A percentile compares a stretch with the other conserved stretches of the same genome.
phyloP scores from a whole-genome alignment of 106 monocot species.

The Allium sativum region DNA sequence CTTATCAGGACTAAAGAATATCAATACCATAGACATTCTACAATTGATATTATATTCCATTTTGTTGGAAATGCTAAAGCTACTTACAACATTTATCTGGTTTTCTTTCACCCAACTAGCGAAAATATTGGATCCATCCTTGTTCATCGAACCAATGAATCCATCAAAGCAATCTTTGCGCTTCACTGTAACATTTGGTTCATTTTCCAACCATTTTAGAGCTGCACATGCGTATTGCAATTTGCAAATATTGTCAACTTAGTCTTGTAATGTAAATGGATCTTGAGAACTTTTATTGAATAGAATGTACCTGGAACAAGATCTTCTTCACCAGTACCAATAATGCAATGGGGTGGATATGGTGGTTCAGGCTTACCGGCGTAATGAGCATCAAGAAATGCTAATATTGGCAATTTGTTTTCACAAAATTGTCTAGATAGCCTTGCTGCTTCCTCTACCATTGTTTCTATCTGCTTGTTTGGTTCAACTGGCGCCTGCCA shows the following conservation, averaged over 20 bases:
- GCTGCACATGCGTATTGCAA: slow-evolving; percentile 26
- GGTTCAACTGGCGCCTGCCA: slow-evolving; percentile 15
- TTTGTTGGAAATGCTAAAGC: too few relatives aligned
- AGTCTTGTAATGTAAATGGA: not conserved
- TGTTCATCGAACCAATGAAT: slow-evolving; percentile 48
- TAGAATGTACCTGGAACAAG: slow-evolving; percentile 59
- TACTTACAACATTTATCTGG: slow-evolving; percentile 54
- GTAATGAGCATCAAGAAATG: slow-evolving; percentile 66
- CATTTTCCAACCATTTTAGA: slow-evolving; percentile 74
- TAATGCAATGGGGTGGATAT: slow-evolving; percentile 88
- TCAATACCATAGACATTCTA: too few relatives aligned
- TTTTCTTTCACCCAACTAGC: slow-evolving; percentile 54
- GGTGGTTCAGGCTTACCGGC: slow-evolving; percentile 77
- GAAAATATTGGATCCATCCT: slow-evolving; percentile 75
- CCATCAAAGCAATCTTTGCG: slow-evolving; percentile 82
- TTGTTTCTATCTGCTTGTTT: slow-evolving; percentile 52
- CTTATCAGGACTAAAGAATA: too few relatives aligned
- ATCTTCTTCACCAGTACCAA: slow-evolving; percentile 75
- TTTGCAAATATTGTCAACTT: not conserved
- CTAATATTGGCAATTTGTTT: slow-evolving; percentile 71
- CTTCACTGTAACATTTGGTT: slow-evolving; percentile 48
- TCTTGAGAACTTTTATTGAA: not conserved
- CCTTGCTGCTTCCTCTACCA: slow-evolving; percentile 67
- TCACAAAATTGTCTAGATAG: slow-evolving; percentile 59
- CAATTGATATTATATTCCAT: too few relatives aligned